Evolutionary conservation across 768 basidiomycete species (phyloP), one percentile per base, ranked within the genome.

Genomic region (Boletus pseudo-olivaceus): DNA sequence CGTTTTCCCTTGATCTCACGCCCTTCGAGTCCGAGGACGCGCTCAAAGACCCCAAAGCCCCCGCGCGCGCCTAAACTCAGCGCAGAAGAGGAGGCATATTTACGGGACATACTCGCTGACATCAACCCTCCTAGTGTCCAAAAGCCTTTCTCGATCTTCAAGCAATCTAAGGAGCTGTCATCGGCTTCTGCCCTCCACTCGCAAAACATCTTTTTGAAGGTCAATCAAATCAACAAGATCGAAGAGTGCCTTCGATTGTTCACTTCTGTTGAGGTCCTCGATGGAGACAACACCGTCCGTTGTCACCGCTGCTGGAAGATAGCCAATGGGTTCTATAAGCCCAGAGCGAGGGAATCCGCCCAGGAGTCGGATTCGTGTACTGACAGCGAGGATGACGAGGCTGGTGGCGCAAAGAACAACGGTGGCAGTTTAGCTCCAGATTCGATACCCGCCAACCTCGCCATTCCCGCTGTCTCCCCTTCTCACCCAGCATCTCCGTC

Each of bases 221-320:
- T 69, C 17, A 67, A 68, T 33, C 59, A 54, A 8, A 67, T 65
- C 51, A 65, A 61, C 23, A 38, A 55, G 38, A 67, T 65, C 4
- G 88, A 90, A 62, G 92, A 94, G 53, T 92, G 90, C 58, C 71
- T 96, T 55, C 78, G 84, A 58, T 78, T 89, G 74, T 98, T 98
- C 72, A 97, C 94, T 0, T 79, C 87, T 5, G 94, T 97, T n/a
- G 95, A 98, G 63, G 82, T 91, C 7, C 73, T 98, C 33, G 90
- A 97, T 61, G 93, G 92, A 0, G 95, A 97, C 62, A 97, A 98
- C 62, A 88, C 86, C 75, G 94, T 97, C 49, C 93, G 93, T 0
- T 98, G 95, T 68, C 80, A 88, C 59, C 80, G 87, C 48, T 98
- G 95, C 72, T 98, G 95, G 95, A 94, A 93, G 76, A 85, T 93